Evolutionary conservation across 2,329 filamentous ascomycete species (phyloP), one percentile per base, ranked within the genome.

Genomic region (Leptographium radiaticola): DNA sequence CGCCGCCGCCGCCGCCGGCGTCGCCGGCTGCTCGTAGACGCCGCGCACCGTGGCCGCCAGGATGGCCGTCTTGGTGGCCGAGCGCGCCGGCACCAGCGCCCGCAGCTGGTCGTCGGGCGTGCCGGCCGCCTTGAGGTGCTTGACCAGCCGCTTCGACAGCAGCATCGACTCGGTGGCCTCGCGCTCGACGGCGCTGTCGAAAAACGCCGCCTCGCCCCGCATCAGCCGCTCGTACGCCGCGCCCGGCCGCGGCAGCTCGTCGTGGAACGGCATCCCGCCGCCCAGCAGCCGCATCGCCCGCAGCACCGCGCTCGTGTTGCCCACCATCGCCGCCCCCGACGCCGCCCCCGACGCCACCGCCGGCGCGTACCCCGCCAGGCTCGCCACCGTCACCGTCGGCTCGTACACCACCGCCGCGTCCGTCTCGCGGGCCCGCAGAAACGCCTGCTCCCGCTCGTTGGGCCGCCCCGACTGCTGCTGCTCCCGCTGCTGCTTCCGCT

Each of bases 271-370:
- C 46, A 59, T 54, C 6, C 67, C 71, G 53, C 69, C 66, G 12
- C 66, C 68, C 47, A 73, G 61, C 44, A 72, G 58, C 16, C 70
- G 66, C 62, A 71, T 68, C 57, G 65, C 63, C 16, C 67, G 66
- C 49, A 71, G 46, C 10, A 63, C 69, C 18, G 65, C 61, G 59
- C 64, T 67, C 43, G 36, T 25, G 16, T 13, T 25, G 13, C 33
- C 51, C 3, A 12, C 38, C 12, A 25, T 25, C 3, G 46, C 45
- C 50, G 66, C 57, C 25, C 62, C 52, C 50, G 63, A 65, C 7
- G 43, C 43, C 49, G 66, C 57, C 25, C 62, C 52, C 50, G 63
- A 65, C 2, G 69, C 64, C n/a, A 71, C 53, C 7, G 67, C 66
- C 12, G 70, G 68, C 10, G 66, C 68, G 63, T 66, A 68, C 45